These are phyloP conservation scores for Lactarius evosmus DNA, from an alignment of 768 basidiomycete genomes.

Conservation along the genomic window DNA sequence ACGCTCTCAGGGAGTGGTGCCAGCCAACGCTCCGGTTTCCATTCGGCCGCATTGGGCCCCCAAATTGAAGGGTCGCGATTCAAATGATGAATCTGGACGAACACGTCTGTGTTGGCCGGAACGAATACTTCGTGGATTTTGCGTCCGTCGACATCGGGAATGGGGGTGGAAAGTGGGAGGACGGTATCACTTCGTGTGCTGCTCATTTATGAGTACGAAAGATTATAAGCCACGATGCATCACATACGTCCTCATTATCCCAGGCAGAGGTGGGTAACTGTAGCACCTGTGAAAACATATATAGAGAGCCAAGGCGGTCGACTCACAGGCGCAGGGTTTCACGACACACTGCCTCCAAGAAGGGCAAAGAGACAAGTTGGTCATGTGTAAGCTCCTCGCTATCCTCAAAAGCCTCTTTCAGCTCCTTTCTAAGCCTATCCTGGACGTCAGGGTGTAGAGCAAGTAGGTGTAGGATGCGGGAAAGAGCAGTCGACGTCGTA, in stretches of 20 bases:
- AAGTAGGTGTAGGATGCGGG: neutral
- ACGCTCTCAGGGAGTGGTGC: constrained; percentile 24
- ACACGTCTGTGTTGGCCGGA: constrained; percentile 31
- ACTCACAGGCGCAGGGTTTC: constrained; percentile 10
- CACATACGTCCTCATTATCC: constrained; percentile 9
- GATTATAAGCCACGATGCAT: neutral
- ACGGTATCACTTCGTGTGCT: neutral
- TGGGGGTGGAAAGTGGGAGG: neutral
- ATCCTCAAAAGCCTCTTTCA: constrained; percentile 3
- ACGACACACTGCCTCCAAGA: constrained; percentile 31
- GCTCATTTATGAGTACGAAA: neutral
- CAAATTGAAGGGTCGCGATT: neutral
- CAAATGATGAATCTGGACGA: neutral
- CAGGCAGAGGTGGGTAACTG: constrained; percentile 10
- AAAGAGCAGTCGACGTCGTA: neutral
- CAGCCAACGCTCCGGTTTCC: constrained; percentile 36
- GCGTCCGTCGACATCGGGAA: constrained; percentile 3
- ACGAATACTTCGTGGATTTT: constrained; percentile 31
- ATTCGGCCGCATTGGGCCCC: neutral
- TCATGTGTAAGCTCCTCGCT: constrained; percentile 34
- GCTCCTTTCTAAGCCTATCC: neutral
- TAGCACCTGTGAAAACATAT: neutral
- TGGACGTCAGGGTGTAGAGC: neutral
- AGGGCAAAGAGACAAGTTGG: constrained; percentile 34
- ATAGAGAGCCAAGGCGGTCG: neutral